Base-by-base conservation (phyloP, 306 rosid species). In the Medicago arabica region DNA sequence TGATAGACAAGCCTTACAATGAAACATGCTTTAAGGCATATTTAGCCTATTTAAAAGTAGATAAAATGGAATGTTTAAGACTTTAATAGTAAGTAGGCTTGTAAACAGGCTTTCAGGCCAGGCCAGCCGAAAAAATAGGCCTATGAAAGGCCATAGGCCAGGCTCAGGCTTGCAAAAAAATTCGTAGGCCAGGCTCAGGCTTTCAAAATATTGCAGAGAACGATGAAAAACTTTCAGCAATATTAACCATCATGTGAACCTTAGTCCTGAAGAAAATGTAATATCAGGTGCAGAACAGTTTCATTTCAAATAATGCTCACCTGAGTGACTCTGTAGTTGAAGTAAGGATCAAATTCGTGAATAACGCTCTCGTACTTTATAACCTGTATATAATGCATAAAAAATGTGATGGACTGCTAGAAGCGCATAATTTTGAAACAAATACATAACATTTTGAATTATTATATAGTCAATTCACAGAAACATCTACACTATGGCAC, bases 271-370 rank as follows among this genome's bases (percentile, higher is more conserved):
- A 62, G 15, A 77, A 69, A 4, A 67, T 47, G 28, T 21, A 65
- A 36, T 11, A 28, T 57, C 54, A 74, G 61, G 16, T 28, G 67
- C 46, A 34, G 17, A 58, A 78, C 64, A 79, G 57, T 69, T 67
- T 8, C 60, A 77, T 23, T 67, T 65, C 25, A 71, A 14, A 69
- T 25, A 65, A 77, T 83, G 87, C 90, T 74, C 79, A 96, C 99
- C 99, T 96, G 99, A 53, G 99, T 95, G 83, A 95, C 98, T 83
- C 98, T 87, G 71, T 95, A 95, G 82, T 95, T 95, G 89, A 95
- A 95, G 79, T 95, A 95, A 69, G 98, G 98, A 86, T 95, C 98
- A 51, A 95, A 95, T 80, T 95, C 98, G 18, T 95, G 98, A 76
- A 95, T 95, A 67, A 95, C 98, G 70, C 98, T 95, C 89, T 95